Percentiles rank a stretch among this genome's conserved stretches.
Evolutionary conservation across 345 rosid species (phyloP).

Genomic region (Crucihimalaya himalaica): DNA sequence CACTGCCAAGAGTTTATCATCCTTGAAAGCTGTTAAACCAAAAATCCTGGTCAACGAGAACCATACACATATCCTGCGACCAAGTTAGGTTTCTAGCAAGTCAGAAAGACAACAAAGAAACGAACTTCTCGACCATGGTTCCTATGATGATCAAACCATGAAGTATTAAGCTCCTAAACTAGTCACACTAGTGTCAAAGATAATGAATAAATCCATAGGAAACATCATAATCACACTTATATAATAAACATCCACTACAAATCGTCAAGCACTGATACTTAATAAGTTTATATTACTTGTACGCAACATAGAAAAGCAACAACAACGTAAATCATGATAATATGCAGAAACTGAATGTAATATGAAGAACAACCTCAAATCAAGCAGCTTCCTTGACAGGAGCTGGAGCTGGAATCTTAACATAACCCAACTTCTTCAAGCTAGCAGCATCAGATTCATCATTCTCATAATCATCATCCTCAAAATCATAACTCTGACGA

Average conservation of each 20-base stretch:
- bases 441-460: constrained; percentile 49
- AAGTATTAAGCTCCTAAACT: not conserved
- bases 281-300: constrained; percentile 14
- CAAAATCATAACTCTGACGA: constrained; percentile 34
- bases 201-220: not conserved
- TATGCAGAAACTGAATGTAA: constrained; percentile 21
- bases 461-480: constrained; percentile 43
- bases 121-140: not conserved
- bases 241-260: constrained; percentile 25
- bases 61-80: not conserved
- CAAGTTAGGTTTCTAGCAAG: not conserved
- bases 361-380: constrained; percentile 33
- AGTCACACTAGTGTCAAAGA: not conserved
- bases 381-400: constrained; percentile 12
- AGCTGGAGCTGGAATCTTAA: constrained; percentile 55
- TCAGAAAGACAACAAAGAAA: constrained; percentile 1
- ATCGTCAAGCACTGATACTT: constrained; percentile 18
- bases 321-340: constrained; percentile 6
- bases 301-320: constrained; percentile 6
- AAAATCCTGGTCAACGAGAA: not conserved
- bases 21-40: not conserved
- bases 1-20: not conserved
- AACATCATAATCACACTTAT: not conserved
- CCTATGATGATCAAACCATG: not conserved
- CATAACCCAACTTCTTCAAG: constrained; percentile 80